Evolutionary conservation across 1,284 basidiomycete species (phyloP).

Genomic region (Thecaphora frezii): DNA sequence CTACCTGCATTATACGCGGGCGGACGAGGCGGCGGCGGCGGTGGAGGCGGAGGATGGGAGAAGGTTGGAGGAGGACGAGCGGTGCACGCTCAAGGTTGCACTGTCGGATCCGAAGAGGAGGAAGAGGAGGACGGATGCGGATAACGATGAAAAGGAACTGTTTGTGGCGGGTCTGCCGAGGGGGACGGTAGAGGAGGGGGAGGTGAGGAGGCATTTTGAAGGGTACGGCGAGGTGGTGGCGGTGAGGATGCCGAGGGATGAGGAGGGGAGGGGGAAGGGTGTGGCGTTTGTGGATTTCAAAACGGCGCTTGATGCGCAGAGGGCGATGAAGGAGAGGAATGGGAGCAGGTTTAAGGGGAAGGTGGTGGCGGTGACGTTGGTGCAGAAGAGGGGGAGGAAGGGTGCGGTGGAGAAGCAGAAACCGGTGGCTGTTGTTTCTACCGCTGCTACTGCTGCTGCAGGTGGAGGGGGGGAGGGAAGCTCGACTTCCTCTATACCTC

Average conservation of each 20-base stretch:
- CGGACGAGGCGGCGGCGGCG: constrained; percentile 74
- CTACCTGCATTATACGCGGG: constrained; percentile 85
- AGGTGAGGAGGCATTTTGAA: constrained; percentile 75
- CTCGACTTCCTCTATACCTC: background rate
- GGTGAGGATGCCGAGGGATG: constrained; percentile 74
- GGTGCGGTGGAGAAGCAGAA: constrained; percentile 1
- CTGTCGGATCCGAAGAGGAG: constrained; percentile 87
- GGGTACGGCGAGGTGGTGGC: constrained; percentile 75
- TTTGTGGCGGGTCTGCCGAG: constrained; percentile 81
- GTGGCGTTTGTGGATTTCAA: constrained; percentile 93
- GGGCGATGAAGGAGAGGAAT: constrained; percentile 50
- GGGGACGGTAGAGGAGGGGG: constrained; percentile 71
- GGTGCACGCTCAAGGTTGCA: constrained; percentile 72
- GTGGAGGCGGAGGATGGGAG: constrained; percentile 76
- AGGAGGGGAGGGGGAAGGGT: constrained; percentile 74
- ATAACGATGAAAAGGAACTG: constrained; percentile 75
- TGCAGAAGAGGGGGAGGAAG: constrained; percentile 17
- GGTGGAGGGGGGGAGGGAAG: no score
- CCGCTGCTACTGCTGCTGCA: no score
- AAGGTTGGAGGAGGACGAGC: constrained; percentile 65
- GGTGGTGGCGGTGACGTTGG: constrained; percentile 41
- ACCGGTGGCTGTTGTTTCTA: no score
- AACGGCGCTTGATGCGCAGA: constrained; percentile 41
- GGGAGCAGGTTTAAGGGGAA: constrained; percentile 43
- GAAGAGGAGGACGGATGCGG: constrained; percentile 82